Conservation (phyloP, 1,139 yeast species). For the Lodderomyces orthopsilosis region DNA sequence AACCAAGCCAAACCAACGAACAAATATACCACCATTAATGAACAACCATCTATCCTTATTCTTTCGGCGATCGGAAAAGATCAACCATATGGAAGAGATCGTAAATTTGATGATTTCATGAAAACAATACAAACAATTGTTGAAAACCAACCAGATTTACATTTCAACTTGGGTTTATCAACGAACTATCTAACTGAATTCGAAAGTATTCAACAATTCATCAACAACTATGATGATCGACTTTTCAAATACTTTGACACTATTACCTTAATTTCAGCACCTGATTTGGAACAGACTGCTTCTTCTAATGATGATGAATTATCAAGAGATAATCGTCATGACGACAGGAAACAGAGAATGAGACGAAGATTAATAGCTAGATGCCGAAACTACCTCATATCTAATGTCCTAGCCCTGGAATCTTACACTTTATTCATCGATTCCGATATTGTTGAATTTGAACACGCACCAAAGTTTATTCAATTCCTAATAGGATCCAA, state of each 20-base stretch:
- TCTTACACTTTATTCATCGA: constrained; percentile 44
- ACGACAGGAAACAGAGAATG: constrained; percentile 28
- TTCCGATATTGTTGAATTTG: constrained; percentile 35
- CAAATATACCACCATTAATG: constrained; percentile 4
- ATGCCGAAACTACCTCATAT: constrained; percentile 35
- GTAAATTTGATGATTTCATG: constrained; percentile 24
- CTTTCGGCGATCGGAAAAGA: constrained; percentile 24
- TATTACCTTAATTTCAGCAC: background rate
- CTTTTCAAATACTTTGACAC: constrained; percentile 9
- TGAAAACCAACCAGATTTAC: constrained; percentile 12
- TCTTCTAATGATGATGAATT: constrained; percentile 28
- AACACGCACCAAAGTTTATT: constrained; percentile 22
- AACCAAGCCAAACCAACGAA: background rate
- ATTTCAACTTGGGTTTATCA: constrained; percentile 29
- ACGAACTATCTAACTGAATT: constrained; percentile 27
- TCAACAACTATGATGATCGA: constrained; percentile 13
- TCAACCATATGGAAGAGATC: constrained; percentile 28
- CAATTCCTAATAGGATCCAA: constrained; percentile 26
- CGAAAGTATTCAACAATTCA: constrained; percentile 16
- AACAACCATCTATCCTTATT: constrained; percentile 20
- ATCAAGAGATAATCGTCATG: constrained; percentile 27
- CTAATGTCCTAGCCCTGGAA: constrained; percentile 27
- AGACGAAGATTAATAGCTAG: constrained; percentile 36
- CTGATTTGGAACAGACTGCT: constrained; percentile 1
- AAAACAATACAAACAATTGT: constrained; percentile 20